phyloP scores from a whole-genome alignment of 306 rosid species.

The Cucumis sativus region Cucumber_9930_V3 NC_026658.2:1224501-1225000 shows the following conservation, averaged over 20 bases:
- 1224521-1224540: conserved; percentile 70
- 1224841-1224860: conserved; percentile 60
- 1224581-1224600: conserved; percentile 80
- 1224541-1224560: conserved; percentile 55
- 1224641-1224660: conserved; percentile 10
- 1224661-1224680: too few species aligned
- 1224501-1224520: conserved; percentile 77
- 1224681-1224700: too few species aligned
- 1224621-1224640: conserved; percentile 78
- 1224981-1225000: too few species aligned
- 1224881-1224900: conserved; percentile 31
- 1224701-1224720: too few species aligned
- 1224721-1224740: too few species aligned
- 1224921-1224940: neutral
- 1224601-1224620: conserved; percentile 67
- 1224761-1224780: neutral
- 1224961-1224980: too few species aligned
- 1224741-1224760: too few species aligned
- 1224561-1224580: conserved; percentile 80
- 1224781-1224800: too few species aligned
- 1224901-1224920: conserved; percentile 45
- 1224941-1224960: too few species aligned
- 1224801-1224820: conserved; percentile 42
- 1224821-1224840: conserved; percentile 12
- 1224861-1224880: conserved; percentile 43